Evolutionary conservation across 352 stramenopile genomes (phyloP), one percentile per base, ranked within the genome.

Genomic region (Phytophthora macrochlamydospora): DNA sequence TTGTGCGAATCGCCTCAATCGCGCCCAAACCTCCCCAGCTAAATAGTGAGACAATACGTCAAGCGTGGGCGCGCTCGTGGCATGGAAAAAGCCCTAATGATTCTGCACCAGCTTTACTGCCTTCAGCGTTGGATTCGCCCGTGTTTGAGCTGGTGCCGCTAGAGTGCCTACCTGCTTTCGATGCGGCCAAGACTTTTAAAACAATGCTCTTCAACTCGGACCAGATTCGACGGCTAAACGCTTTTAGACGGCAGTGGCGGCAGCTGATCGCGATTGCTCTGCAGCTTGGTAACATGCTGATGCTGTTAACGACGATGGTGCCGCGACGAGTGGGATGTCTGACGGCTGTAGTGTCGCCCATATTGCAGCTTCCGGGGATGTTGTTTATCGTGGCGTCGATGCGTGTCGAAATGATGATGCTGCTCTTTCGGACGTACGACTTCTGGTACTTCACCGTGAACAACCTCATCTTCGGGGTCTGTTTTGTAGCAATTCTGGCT

Each of bases 381-480:
- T 29, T 70, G 45, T 65, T 73, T 30, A 69, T 76, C 14, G 29
- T 65, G 12, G 50, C 49, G 2, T 62, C 68, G 6, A 50, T 76
- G 28, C 68, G 65, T 18, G 56, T 69, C 12, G 59, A 77, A 33
- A 76, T 80, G 61, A 5, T 71, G 24, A 51, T 42, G 0, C 29
- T 80, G 14, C 61, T 77, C 14, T 49, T 75, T 30, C n/a, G 32
- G 11, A 73, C 72, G 4, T 77, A 77, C 43, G 68, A 77, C 42
- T 80, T 77, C 18, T 75, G 69, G 64, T 70, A 73, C 40, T 66
- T 77, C 54, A 73, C 67, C 8, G 40, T 71, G 11, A 62, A 59
- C 38, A 79, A 79, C 40, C n/a, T 73, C 29, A 49, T 74, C 29
- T 76, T 76, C 31, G 50, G 55, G 1, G 11, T 59, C 2, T 67